phyloP scores from a whole-genome alignment of 2,329 filamentous ascomycete species.

The Cladosporium austrohemisphaericum region DNA sequence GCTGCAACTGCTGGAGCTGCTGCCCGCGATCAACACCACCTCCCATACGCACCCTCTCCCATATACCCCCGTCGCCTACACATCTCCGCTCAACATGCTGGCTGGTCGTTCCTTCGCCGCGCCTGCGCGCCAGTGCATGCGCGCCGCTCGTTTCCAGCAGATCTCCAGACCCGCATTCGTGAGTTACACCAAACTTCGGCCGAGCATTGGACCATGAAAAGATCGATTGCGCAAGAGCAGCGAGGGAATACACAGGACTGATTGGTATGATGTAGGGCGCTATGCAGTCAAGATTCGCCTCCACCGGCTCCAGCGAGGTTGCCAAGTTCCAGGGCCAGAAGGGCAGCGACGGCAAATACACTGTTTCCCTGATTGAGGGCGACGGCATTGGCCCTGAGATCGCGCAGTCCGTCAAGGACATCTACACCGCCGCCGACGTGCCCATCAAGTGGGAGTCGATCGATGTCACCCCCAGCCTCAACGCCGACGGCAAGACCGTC shows the following conservation, averaged over 20 bases:
- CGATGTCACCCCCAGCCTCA: constrained; percentile 89
- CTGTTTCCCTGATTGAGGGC: constrained; percentile 95
- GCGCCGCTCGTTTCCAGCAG: constrained; percentile 54
- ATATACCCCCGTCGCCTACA: constrained; percentile 8
- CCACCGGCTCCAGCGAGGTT: constrained; percentile 64
- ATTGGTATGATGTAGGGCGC: not conserved
- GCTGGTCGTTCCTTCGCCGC: constrained; percentile 73
- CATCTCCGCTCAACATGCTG: constrained; percentile 63
- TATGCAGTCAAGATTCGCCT: constrained; percentile 9
- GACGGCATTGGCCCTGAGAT: constrained; percentile 99
- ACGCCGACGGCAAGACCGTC: constrained; percentile 82
- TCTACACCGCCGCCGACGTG: constrained; percentile 93
- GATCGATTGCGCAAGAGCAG: not conserved
- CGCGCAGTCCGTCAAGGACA: constrained; percentile 95
- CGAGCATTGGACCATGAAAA: not conserved
- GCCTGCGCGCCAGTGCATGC: constrained; percentile 75
- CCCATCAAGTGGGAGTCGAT: constrained; percentile 96
- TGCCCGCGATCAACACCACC: constrained; percentile 11
- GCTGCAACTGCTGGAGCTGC: constrained; percentile 1
- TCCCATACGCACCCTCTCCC: not conserved
- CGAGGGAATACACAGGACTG: not conserved
- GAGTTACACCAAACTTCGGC: constrained; percentile 10
- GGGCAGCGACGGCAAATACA: constrained; percentile 87
- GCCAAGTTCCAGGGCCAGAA: constrained; percentile 93
- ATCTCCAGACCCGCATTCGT: constrained; percentile 34